A percentile compares a stretch with the other conserved stretches of the same genome.
phyloP scores from a whole-genome alignment of 345 rosid species.

The Bruguiera sexangula region DNA sequence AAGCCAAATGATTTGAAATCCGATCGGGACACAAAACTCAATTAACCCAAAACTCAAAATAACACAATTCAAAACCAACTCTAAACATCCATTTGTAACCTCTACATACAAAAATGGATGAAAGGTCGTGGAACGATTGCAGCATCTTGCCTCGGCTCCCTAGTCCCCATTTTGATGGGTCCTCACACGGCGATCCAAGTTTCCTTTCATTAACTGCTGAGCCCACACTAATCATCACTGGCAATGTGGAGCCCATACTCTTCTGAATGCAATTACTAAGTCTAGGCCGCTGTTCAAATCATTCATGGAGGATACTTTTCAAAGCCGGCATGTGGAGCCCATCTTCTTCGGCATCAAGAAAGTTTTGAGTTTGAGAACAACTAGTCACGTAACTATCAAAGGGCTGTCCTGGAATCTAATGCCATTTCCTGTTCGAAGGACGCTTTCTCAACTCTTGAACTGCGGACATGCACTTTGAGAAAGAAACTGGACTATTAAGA shows the following conservation, averaged over 20 bases:
- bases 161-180: conserved; percentile 10
- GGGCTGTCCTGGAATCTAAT: background rate
- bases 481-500: background rate
- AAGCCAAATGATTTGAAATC: no score
- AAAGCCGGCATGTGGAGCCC: conserved; percentile 15
- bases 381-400: background rate
- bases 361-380: conserved; percentile 2
- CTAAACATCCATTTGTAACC: no score
- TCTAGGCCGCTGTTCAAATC: background rate
- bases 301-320: conserved; percentile 14
- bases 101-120: no score
- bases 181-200: background rate
- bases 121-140: conserved; percentile 5
- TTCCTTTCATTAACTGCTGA: background rate
- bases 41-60: no score
- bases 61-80: no score
- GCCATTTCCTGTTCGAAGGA: background rate
- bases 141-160: conserved; percentile 17
- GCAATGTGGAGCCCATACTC: background rate
- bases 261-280: conserved; percentile 20
- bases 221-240: conserved; percentile 1
- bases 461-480: background rate
- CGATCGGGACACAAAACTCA: no score
- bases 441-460: background rate
- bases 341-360: background rate